phyloP scores from a whole-genome alignment of 345 rosid species.

The Brassica cretica region DNA sequence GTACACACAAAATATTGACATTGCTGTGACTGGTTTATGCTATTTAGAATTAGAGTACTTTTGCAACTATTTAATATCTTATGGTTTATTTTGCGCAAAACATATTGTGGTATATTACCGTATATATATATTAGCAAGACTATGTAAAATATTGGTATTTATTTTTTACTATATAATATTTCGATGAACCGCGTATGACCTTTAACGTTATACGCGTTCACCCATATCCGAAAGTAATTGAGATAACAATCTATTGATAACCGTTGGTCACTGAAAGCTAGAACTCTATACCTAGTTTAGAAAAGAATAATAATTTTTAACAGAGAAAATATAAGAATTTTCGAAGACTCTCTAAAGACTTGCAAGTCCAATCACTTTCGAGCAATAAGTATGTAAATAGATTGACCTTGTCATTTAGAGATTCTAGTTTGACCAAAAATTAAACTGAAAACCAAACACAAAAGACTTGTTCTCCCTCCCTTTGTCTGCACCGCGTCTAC shows the following conservation, averaged over 20 bases:
- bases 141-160: not conserved
- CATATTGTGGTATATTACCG: not conserved
- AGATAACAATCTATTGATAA: constrained; percentile 12
- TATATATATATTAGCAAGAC: not conserved
- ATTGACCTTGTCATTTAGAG: constrained; percentile 12
- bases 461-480: constrained; percentile 20
- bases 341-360: constrained; percentile 27
- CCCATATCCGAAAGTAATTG: not conserved
- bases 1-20: not conserved
- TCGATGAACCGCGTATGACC: constrained; percentile 14
- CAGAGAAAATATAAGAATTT: not conserved
- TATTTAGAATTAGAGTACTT: not conserved
- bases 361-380: constrained; percentile 29
- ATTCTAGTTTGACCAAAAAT: constrained; percentile 30
- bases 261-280: not conserved
- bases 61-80: not conserved
- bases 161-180: not conserved
- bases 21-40: constrained; percentile 6
- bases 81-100: not conserved
- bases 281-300: not conserved
- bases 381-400: not conserved
- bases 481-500: constrained; percentile 7
- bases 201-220: constrained; percentile 20
- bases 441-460: constrained; percentile 32
- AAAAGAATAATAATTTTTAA: not conserved